phyloP scores from a whole-genome alignment of 2,329 filamentous ascomycete genomes.

The Clarireedia monteithiana region DNA sequence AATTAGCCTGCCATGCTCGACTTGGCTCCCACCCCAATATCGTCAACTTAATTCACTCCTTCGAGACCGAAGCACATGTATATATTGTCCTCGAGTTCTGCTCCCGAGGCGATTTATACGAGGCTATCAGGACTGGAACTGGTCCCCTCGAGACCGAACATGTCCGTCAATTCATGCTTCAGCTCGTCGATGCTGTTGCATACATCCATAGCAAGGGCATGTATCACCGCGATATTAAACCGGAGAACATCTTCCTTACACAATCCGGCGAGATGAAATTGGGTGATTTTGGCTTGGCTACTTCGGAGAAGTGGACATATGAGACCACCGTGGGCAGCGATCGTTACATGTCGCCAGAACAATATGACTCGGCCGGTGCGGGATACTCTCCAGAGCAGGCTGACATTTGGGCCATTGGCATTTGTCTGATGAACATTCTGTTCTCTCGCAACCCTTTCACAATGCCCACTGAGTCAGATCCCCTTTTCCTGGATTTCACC shows the following conservation, averaged over 20 bases:
- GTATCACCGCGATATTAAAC: conserved; percentile 98
- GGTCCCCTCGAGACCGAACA: conserved; percentile 93
- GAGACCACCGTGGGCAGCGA: conserved; percentile 95
- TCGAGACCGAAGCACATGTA: conserved; percentile 83
- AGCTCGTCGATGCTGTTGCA: conserved; percentile 82
- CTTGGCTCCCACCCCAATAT: conserved; percentile 81
- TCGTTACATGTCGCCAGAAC: conserved; percentile 98
- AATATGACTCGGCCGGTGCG: conserved; percentile 79
- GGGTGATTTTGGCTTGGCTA: conserved; percentile 91
- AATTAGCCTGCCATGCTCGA: conserved; percentile 69
- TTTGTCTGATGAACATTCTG: conserved; percentile 91
- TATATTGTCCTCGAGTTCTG: conserved; percentile 96
- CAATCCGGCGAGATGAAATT: conserved; percentile 87
- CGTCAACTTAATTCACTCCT: conserved; percentile 84
- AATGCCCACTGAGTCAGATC: conserved; percentile 81
- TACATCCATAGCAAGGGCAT: conserved; percentile 87
- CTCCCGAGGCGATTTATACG: conserved; percentile 90
- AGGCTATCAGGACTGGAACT: conserved; percentile 83
- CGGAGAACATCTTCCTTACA: conserved; percentile 95
- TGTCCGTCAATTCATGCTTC: conserved; percentile 93
- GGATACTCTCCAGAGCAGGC: conserved; percentile 92
- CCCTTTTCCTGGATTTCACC: conserved; percentile 86
- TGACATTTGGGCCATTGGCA: conserved; percentile 94
- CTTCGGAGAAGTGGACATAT: conserved; percentile 80
- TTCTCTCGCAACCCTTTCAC: conserved; percentile 97